Evolutionary conservation across 2,329 filamentous ascomycete species (phyloP).

Genomic region (Lomentospora prolificans): DNA sequence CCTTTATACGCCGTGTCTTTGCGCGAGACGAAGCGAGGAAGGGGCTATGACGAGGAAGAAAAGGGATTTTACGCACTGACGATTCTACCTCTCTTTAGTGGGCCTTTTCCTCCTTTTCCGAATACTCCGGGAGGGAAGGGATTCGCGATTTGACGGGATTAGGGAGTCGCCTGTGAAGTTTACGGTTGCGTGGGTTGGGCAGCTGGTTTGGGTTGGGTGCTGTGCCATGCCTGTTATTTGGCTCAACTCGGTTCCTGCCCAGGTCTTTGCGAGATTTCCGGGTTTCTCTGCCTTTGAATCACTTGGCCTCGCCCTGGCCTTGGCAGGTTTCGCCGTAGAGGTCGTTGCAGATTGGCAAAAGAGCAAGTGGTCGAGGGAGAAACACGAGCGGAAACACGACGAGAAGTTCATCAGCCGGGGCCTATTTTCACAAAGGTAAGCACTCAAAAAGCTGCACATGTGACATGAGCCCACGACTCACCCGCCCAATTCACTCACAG

Average conservation of each 20-base stretch:
- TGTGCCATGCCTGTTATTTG: neutral
- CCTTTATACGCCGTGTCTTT: neutral
- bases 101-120: neutral
- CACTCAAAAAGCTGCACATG: neutral
- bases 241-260: neutral
- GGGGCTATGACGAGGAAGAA: no score
- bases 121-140: neutral
- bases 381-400: neutral
- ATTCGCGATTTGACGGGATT: neutral
- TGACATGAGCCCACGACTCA: neutral
- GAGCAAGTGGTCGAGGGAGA: neutral
- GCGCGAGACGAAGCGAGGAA: no score
- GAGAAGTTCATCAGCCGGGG: neutral
- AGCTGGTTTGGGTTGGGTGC: neutral
- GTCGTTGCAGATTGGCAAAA: neutral
- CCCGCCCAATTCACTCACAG: neutral
- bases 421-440: neutral
- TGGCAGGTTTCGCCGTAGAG: neutral
- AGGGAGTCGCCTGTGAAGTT: neutral
- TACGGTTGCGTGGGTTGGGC: neutral
- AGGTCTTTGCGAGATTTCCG: neutral
- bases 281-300: neutral
- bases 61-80: no score
- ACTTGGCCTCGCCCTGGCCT: neutral
- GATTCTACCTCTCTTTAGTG: no score